These are phyloP conservation scores for Suillus hirtellus DNA, from an alignment of 768 basidiomycete species.

Conservation along the genomic window DNA sequence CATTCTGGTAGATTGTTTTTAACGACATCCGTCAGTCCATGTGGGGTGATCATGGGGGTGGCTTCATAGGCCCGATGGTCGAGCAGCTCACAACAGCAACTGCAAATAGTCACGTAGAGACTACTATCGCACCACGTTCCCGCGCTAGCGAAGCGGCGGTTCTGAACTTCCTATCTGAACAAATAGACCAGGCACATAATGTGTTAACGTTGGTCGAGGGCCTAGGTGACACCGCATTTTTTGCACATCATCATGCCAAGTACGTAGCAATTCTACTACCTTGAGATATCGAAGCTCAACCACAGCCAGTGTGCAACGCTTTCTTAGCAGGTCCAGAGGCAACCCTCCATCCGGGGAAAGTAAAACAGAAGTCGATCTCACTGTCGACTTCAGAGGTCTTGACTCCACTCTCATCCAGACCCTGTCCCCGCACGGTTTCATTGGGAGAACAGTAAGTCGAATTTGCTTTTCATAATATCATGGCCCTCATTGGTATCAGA, in stretches of 20 bases:
- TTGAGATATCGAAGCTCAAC: background rate
- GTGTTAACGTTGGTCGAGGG: slow-evolving; percentile 23
- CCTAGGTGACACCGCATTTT: slow-evolving; percentile 23
- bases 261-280: slow-evolving; percentile 11
- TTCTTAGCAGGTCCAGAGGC: slow-evolving; percentile 1
- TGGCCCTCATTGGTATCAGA: slow-evolving; percentile 19
- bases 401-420: slow-evolving; percentile 23
- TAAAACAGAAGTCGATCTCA: slow-evolving; percentile 20
- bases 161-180: slow-evolving; percentile 29
- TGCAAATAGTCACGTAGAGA: background rate
- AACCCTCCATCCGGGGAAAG: background rate
- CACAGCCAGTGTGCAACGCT: slow-evolving; percentile 15
- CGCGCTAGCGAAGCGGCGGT: slow-evolving; percentile 15
- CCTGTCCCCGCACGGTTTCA: slow-evolving; percentile 26
- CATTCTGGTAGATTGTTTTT: background rate
- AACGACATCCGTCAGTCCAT: background rate
- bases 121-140: background rate
- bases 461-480: background rate
- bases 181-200: slow-evolving; percentile 30
- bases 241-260: slow-evolving; percentile 22
- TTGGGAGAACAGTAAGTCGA: slow-evolving; percentile 30
- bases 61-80: slow-evolving; percentile 7
- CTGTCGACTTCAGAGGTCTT: slow-evolving; percentile 16
- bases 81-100: slow-evolving; percentile 1
- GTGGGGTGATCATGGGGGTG: background rate